phyloP scores from a whole-genome alignment of 306 rosid genomes.

The Fragaria iinumae region DNA sequence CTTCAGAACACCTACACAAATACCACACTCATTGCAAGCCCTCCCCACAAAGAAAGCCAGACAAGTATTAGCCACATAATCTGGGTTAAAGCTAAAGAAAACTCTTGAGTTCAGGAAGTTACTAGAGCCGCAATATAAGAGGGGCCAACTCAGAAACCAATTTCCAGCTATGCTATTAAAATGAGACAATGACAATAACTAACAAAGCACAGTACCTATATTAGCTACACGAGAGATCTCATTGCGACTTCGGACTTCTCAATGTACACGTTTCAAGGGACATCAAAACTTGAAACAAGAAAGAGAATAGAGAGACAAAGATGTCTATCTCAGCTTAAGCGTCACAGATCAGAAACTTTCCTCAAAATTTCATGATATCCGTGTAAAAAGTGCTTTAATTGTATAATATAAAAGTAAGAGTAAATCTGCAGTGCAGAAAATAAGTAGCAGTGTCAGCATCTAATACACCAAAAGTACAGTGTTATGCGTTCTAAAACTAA shows the following conservation, averaged over 20 bases:
- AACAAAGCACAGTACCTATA: neutral
- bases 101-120: neutral
- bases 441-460: neutral
- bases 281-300: neutral
- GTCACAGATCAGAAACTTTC: neutral
- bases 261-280: neutral
- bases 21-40: neutral
- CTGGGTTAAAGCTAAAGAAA: neutral
- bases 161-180: conserved; percentile 9
- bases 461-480: neutral
- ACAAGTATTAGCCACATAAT: neutral
- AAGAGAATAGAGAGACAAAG: neutral
- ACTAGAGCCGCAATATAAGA: neutral
- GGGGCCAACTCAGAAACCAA: neutral
- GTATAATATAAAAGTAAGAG: neutral
- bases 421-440: neutral
- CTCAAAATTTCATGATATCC: neutral
- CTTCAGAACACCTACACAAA: neutral
- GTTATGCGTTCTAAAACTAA: neutral
- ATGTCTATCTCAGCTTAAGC: neutral
- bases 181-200: neutral
- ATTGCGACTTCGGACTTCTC: neutral
- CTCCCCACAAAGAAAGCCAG: neutral
- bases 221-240: neutral
- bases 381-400: neutral